Conservation (phyloP, 2,329 filamentous ascomycete genomes). For the Taxawa tesnikishii region DNA sequence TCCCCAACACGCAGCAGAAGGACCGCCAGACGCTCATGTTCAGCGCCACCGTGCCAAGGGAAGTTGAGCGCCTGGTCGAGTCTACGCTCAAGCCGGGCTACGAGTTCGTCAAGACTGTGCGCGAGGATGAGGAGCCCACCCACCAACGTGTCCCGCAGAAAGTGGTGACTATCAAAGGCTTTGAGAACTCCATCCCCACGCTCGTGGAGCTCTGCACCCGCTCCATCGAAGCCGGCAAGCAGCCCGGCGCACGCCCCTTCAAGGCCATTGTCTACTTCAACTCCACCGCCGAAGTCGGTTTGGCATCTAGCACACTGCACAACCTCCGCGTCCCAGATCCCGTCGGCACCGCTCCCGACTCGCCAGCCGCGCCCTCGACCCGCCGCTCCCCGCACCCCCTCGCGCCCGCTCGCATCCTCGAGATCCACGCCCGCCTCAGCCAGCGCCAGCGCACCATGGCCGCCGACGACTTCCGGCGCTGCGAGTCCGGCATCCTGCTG, state of each 20-base stretch:
- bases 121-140: conserved; percentile 68
- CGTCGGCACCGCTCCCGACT: conserved; percentile 14
- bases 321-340: conserved; percentile 20
- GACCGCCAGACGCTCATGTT: conserved; percentile 87
- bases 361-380: conserved; percentile 14
- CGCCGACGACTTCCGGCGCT: conserved; percentile 58
- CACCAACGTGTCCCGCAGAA: conserved; percentile 77
- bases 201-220: conserved; percentile 63
- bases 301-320: conserved; percentile 41
- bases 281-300: conserved; percentile 59
- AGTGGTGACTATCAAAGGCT: conserved; percentile 51
- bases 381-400: conserved; percentile 13
- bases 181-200: conserved; percentile 65
- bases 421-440: conserved; percentile 69
- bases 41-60: conserved; percentile 79
- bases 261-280: conserved; percentile 95
- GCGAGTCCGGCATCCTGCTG: conserved; percentile 42
- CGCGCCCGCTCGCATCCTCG: conserved; percentile 29
- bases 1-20: conserved; percentile 52
- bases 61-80: conserved; percentile 70
- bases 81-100: conserved; percentile 70
- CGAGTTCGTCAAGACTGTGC: conserved; percentile 82
- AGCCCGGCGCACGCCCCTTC: conserved; percentile 48
- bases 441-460: conserved; percentile 58
- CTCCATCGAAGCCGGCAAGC: conserved; percentile 34